Percentiles rank a stretch among this genome's conserved stretches.
Conservation (phyloP, 495 filamentous ascomycete genomes). For the Neurospora tetraspora region DNA sequence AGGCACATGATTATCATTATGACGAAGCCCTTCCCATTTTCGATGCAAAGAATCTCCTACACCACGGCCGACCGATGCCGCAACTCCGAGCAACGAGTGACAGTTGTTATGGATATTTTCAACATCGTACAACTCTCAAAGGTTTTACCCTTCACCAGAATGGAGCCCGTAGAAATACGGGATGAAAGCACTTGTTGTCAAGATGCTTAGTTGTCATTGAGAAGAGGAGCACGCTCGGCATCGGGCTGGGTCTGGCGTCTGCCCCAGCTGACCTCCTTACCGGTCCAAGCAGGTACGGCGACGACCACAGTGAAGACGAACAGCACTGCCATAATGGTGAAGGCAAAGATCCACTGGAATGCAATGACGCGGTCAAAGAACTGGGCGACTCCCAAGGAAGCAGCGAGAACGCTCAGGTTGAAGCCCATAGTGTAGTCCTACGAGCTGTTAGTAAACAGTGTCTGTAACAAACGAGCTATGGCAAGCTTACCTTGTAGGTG, state of each 20-base stretch:
- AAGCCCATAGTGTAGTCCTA: conserved; percentile 78
- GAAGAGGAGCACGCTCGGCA: conserved; percentile 42
- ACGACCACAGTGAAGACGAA: conserved; percentile 54
- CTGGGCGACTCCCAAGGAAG: conserved; percentile 68
- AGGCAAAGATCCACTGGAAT: conserved; percentile 87
- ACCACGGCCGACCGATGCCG: background rate
- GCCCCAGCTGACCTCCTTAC: conserved; percentile 32
- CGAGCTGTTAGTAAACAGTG: background rate
- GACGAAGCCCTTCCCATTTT: background rate
- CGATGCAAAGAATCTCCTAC: background rate
- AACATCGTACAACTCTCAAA: background rate
- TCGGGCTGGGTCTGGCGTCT: conserved; percentile 24
- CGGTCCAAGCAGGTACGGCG: conserved; percentile 53
- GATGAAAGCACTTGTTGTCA: background rate
- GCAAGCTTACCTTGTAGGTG: conserved; percentile 43
- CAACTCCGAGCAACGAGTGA: background rate
- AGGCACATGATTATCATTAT: background rate
- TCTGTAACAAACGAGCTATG: background rate
- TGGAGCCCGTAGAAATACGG: background rate
- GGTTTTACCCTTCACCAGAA: background rate
- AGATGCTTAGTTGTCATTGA: conserved; percentile 24
- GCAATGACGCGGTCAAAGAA: conserved; percentile 59
- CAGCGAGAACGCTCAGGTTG: conserved; percentile 57
- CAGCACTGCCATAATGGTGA: conserved; percentile 67
- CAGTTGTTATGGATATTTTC: background rate